Percentiles rank a stretch among this genome's conserved stretches.
phyloP scores from a whole-genome alignment of 768 basidiomycete species.

The Boletus speciosus region DNA sequence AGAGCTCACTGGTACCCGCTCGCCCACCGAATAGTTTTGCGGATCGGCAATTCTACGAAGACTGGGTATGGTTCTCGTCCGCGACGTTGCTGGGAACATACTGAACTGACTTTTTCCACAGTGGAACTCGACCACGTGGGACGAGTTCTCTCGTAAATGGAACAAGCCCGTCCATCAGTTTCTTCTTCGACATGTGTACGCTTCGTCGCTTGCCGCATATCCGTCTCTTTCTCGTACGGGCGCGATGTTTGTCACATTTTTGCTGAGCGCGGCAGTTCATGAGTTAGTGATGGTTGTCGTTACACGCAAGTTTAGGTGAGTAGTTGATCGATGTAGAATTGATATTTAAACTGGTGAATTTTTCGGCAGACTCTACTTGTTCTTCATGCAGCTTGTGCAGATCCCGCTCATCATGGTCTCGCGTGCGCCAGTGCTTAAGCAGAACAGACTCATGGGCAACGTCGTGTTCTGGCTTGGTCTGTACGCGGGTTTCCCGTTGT shows the following conservation, averaged over 20 bases:
- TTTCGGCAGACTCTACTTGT: conserved; percentile 71
- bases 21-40: conserved; percentile 61
- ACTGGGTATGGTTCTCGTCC: conserved; percentile 60
- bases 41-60: conserved; percentile 97
- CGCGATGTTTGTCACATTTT: conserved; percentile 93
- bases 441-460: conserved; percentile 79
- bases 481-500: conserved; percentile 87
- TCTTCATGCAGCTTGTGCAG: conserved; percentile 81
- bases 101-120: conserved; percentile 17
- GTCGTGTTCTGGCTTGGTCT: conserved; percentile 93
- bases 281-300: conserved; percentile 97
- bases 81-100: neutral
- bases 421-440: conserved; percentile 69
- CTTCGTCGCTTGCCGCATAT: conserved; percentile 77
- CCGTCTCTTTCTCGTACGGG: conserved; percentile 61
- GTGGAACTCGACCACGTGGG: conserved; percentile 98
- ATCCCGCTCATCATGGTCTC: conserved; percentile 87
- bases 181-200: conserved; percentile 93
- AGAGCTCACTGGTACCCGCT: neutral
- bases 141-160: conserved; percentile 98
- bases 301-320: conserved; percentile 84
- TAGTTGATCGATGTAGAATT: neutral
- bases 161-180: conserved; percentile 95
- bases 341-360: neutral
- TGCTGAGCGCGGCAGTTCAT: conserved; percentile 85